Evolutionary conservation across 2,329 filamentous ascomycete species (phyloP), one percentile per base, ranked within the genome.

Genomic region (Apiospora arundinis): DNA sequence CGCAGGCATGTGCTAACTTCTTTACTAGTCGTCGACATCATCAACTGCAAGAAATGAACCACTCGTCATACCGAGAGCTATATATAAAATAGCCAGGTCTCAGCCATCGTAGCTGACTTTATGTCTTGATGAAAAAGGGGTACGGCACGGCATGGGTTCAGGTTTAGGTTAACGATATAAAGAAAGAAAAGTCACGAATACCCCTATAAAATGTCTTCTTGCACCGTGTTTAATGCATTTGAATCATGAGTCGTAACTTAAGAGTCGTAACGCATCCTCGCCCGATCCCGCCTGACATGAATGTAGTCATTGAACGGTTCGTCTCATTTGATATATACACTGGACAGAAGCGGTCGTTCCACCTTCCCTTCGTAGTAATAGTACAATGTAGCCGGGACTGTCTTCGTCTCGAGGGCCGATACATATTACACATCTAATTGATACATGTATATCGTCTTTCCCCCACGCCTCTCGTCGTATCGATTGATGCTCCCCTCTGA

Each of bases 11-110:
- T 52, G 21, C 23, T 42, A 40, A 63, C 56, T 18, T 5, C n/a
- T 4, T n/a, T 40, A 72, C 2, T 72, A 88, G 86, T 89, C 77
- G 82, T 88, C 79, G 87, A 89, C 76, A 89, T 89, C 76, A 85
- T 89, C 84, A 89, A 89, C 85, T 81, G 82, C 81, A 84, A 83
- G 80, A 80, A 83, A 80, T 87, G 84, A 82, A 80, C 25, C 8
- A 23, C 11, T 28, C 12, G 45, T 67, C 14, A 11, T 28, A 16
- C 25, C 65, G 25, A 67, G 18, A 40, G 56, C 56, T 63, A 63
- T 40, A 32, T 40, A 37, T n/a, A 37, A 60, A 52, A 63, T 63
- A 21, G 56, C 56, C 56, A 37, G 56, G 56, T 63, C 56, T 63
- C 56, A 63, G 56, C 56, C 56, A 40, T 63, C 32, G 56, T 63